Evolutionary conservation across 169 alveolate genomes (phyloP), one percentile per base, ranked within the genome.

Genomic region (Theileria luwenshuni): DNA sequence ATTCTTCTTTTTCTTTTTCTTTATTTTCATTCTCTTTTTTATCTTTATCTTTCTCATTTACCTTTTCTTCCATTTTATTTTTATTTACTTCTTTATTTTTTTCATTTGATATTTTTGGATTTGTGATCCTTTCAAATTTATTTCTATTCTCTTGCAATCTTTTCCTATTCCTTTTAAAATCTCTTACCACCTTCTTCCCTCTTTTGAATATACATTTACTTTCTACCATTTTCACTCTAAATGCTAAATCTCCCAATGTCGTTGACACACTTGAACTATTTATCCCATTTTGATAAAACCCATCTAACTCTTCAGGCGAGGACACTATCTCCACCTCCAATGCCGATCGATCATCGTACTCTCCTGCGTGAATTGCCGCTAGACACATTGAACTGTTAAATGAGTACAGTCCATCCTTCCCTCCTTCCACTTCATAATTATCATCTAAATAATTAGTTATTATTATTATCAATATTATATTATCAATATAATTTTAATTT

Each of bases 361-460:
- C 91, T 10, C 95, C 96, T 8, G 94, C 86, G 51, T 93, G 96
- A 13, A 93, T 69, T 32, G 95, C 96, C 8, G 96, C 92, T 23
- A 89, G 68, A 41, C 96, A 93, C 33, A 93, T 79, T 25, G 95
- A 79, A 62, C 95, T 93, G 47, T 86, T 90, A 48, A 86, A 90
- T 27, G 95, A 74, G 58, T 93, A 93, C 52, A 86, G 80, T 33
- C 92, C 95, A 5, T 89, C 91, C 42, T 86, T 90, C 3, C 96
- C 96, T 27, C 95, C 95, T 45, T 86, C 80, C 19, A 88, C 91
- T 13, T 73, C 73, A n/a, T 35, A 25, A 23, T 65, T 56, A 10
- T 69, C 86, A 32, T 56, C 61, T 51, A 51, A 51, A 51, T 35
- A 17, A 1, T 25, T 25, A 0, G 8, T 51, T 51, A 51, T 10